phyloP scores from a whole-genome alignment of 306 rosid species.

The Trifolium subterraneum region DNA sequence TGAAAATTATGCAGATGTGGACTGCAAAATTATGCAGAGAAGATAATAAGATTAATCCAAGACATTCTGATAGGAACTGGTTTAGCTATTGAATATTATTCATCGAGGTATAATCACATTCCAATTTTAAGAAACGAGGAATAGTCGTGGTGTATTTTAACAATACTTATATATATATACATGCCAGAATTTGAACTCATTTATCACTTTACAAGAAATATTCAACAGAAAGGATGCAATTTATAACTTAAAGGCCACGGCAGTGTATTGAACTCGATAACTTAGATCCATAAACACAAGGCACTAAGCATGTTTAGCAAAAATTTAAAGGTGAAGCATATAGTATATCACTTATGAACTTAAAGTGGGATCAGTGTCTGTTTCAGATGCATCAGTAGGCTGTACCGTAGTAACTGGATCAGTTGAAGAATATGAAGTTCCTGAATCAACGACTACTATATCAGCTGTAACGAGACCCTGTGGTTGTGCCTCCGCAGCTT shows the following conservation, averaged over 20 bases:
- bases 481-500: constrained; percentile 55
- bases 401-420: constrained; percentile 38
- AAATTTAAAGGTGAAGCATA: constrained; percentile 11
- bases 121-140: too few species aligned
- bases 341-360: constrained; percentile 41
- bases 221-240: constrained; percentile 28
- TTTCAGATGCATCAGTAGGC: constrained; percentile 40
- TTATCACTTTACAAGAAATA: neutral
- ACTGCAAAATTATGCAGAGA: too few species aligned
- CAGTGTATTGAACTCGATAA: constrained; percentile 13
- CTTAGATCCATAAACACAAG: constrained; percentile 24
- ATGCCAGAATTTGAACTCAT: constrained; percentile 11
- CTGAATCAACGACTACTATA: constrained; percentile 30
- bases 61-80: too few species aligned
- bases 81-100: too few species aligned
- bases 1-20: too few species aligned
- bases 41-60: too few species aligned
- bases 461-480: constrained; percentile 49
- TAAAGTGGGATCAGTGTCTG: constrained; percentile 7
- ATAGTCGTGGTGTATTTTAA: neutral
- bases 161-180: constrained; percentile 1
- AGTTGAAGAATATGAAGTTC: constrained; percentile 35
- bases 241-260: neutral
- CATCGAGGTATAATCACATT: too few species aligned
- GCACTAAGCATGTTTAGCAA: constrained; percentile 11